Base-by-base conservation (phyloP, 2,329 filamentous ascomycete species). In the Lomentospora prolificans region DNA sequence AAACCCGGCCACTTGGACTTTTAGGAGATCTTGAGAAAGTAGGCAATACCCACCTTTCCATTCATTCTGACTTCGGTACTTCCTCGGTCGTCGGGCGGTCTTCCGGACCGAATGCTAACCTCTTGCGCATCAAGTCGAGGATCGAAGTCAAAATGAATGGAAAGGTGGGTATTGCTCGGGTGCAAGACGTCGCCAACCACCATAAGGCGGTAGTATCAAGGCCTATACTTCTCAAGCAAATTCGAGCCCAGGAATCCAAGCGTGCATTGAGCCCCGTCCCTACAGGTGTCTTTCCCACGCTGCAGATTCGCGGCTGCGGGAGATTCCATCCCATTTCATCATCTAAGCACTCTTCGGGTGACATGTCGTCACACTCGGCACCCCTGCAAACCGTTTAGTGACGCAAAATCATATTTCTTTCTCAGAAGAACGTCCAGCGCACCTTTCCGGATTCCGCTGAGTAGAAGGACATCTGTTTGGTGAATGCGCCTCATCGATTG, bases 31-130 rank as follows among this genome's bases (percentile, higher is more conserved):
- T n/a, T n/a, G n/a, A n/a, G n/a, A n/a, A n/a, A 64, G 57, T n/a
- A 50, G 39, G 53, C 39, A 55, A 31, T 24, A 33, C 64, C 67
- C 66, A 70, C 36, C 65, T 68, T 0, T 62, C 58, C 62, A 70
- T 68, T 67, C 67, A 70, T 27, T 68, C 63, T 0, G 65, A 70
- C 54, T 53, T 52, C 10, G 70, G 55, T 2, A 70, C 63, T 44
- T 66, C 60, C 9, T 66, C 58, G 17, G 60, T 62, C 17, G 64
- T 65, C 19, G 60, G 59, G 53, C 68, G 60, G 7, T 66, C 61
- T 54, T 65, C 62, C 1, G 64, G 64, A 10, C 58, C 57, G 24
- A 66, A 68, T 33, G 31, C 52, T 19, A 70, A 56, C 66, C 69
- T 70, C 6, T 57, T 56, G 2, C 62, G 62, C 58, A 70, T 65